Evolutionary conservation across 1,139 yeast genomes (phyloP), one percentile per base, ranked within the genome.

Genomic region (Yamadazyma oceani): DNA sequence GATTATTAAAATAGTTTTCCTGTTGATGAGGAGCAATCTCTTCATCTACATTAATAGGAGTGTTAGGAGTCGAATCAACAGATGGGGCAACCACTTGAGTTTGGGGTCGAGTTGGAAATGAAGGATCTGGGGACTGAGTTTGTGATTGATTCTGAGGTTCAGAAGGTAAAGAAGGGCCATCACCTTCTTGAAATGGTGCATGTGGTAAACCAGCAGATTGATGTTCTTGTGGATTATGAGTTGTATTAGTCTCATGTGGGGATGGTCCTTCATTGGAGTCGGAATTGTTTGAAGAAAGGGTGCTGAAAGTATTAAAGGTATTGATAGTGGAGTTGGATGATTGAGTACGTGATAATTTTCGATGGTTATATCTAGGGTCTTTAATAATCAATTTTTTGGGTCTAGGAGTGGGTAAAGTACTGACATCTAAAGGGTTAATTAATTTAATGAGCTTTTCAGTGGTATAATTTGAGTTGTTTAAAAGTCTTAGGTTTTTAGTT

Each of bases 341-440:
- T 31, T 73, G 67, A 0, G 81, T 74, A 41, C 78, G 64, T 37
- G 66, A 55, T 16, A 64, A 46, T 41, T 56, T 62, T 39, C 48
- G 51, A 10, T 9, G n/a, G 19, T 43, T 48, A 31, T 41, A 39
- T 28, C 71, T 48, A 2, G 77, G 75, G 42, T 68, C 70, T 49
- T 76, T 80, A 35, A 87, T 73, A 4, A 78, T 73, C 13, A 88
- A 71, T 29, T 77, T 62, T 46, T 85, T 85, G 0, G 87, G 82
- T 42, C 78, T 81, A 3, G 94, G 82, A 11, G 76, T 69, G 8
- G 89, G 82, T 41, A 86, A 67, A 17, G 65, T 59, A 2, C 84
- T 68, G 4, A 89, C 85, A 56, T 88, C 90, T 13, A 85, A 75
- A 2, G 95, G 95, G 42, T 80, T 83, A 8, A 83, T 65, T 10